phyloP scores from a whole-genome alignment of 306 rosid genomes.

The Rosa rugosa region DNA sequence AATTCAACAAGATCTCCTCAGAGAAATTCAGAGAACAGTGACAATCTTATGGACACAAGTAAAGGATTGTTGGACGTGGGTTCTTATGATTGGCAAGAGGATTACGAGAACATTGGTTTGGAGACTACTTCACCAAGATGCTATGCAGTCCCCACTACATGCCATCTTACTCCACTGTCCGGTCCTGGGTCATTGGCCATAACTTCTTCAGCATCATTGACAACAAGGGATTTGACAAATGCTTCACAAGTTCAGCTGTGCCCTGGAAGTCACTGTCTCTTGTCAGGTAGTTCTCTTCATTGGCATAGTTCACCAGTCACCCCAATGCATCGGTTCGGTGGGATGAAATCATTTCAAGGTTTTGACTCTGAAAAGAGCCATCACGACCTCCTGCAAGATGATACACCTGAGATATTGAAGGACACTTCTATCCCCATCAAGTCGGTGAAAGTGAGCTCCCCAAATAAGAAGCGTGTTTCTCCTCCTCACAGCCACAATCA shows the following conservation, averaged over 20 bases:
- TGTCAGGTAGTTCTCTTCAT: slow-evolving; percentile 33
- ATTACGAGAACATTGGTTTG: slow-evolving; percentile 20
- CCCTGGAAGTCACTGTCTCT: slow-evolving; percentile 27
- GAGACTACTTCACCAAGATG: slow-evolving; percentile 31
- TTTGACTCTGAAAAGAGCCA: slow-evolving; percentile 29
- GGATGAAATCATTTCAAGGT: slow-evolving; percentile 21
- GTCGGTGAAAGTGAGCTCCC: slow-evolving; percentile 57
- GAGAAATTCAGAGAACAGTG: slow-evolving; percentile 22
- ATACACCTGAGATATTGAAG: slow-evolving; percentile 54
- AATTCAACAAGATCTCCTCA: slow-evolving; percentile 25
- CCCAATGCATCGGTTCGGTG: slow-evolving; percentile 37
- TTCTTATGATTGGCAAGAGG: slow-evolving; percentile 30
- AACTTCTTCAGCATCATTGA: slow-evolving; percentile 29
- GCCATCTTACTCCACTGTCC: slow-evolving; percentile 25
- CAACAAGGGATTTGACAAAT: slow-evolving; percentile 23
- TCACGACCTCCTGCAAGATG: slow-evolving; percentile 49
- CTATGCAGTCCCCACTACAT: slow-evolving; percentile 14
- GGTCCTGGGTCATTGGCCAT: slow-evolving; percentile 21
- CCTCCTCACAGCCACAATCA: slow-evolving; percentile 48
- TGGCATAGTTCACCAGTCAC: slow-evolving; percentile 53
- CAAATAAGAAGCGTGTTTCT: slow-evolving; percentile 65
- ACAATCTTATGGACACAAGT: slow-evolving; percentile 25
- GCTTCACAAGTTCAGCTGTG: slow-evolving; percentile 20
- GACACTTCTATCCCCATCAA: slow-evolving; percentile 39
- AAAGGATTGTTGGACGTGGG: slow-evolving; percentile 21